Base-by-base conservation (phyloP, 192 early-diverging fungal species). In the Entophlyctis luteolus region DNA sequence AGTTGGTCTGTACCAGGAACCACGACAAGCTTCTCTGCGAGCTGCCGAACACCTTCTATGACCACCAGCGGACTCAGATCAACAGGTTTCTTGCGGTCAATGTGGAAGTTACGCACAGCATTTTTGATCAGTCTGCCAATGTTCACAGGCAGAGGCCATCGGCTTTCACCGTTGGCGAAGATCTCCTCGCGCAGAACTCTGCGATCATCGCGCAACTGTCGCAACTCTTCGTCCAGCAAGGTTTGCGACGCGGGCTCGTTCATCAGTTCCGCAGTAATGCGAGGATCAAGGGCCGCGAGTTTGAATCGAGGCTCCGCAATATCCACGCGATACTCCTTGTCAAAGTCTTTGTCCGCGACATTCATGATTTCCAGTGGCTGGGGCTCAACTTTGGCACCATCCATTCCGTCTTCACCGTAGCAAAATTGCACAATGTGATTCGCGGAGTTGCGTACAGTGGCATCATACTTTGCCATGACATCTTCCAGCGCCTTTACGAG, bases 331-430 rank as follows among this genome's bases (percentile, higher is more conserved):
- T 88, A 99, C 75, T 82, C 87, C 54, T 82, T 82, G 57, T 89
- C 87, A 68, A 98, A 96, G 32, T 82, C 66, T 0, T 54, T 70
- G 75, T 96, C 78, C 62, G 73, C 79, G 60, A 87, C 81, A 48
- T 78, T 80, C 62, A 97, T 84, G 36, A 87, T 78, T 22, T 84
- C 80, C 22, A 99, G 67, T 20, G 77, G 82, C 71, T 96, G 96
- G 23, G 72, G 77, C 77, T 99, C 94, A 38, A 98, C 89, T 58
- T 81, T 83, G 59, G 86, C 89, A 20, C 87, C 93, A 75, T 99
- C 96, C 92, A 98, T 95, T 48, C 95, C 95, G 73, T 99, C 96
- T 71, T 99, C 96, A 52, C 96, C 96, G 73, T 98, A 99, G 65
- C 84, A 87, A 81, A 98, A 99, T 79, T 99, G 93, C 20, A 99